Evolutionary conservation across 371 early-diverging fungal species (phyloP).

Genomic region (Spraguea lophii): DNA sequence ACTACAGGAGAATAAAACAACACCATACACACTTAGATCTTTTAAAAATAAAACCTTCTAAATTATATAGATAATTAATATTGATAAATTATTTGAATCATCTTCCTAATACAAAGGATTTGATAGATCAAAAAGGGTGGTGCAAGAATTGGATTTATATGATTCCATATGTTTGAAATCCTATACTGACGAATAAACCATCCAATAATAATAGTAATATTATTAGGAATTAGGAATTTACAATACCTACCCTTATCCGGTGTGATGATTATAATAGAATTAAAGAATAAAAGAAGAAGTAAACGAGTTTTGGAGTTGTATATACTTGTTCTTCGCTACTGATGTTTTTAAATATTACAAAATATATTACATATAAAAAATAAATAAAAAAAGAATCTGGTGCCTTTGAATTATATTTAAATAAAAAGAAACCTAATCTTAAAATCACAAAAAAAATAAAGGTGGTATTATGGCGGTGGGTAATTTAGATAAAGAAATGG

Average conservation of each 20-base stretch:
- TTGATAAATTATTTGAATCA: constrained; percentile 56
- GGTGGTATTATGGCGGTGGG: constrained; percentile 69
- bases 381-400: constrained; percentile 84
- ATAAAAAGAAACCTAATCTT: constrained; percentile 64
- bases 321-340: constrained; percentile 86
- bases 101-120: constrained; percentile 49
- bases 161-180: constrained; percentile 85
- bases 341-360: constrained; percentile 91
- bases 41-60: constrained; percentile 75
- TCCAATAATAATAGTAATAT: constrained; percentile 80
- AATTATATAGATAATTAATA: constrained; percentile 72
- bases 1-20: constrained; percentile 85
- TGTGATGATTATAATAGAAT: too few relatives aligned
- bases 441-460: constrained; percentile 71
- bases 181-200: constrained; percentile 72
- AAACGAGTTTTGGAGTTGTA: constrained; percentile 75
- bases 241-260: constrained; percentile 86
- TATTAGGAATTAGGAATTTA: constrained; percentile 83
- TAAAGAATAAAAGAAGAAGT: constrained; percentile 94
- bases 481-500: constrained; percentile 63
- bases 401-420: constrained; percentile 84
- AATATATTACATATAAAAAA: constrained; percentile 61
- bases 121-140: constrained; percentile 90
- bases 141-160: constrained; percentile 85
- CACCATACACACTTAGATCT: constrained; percentile 84